Base-by-base conservation (phyloP, 208 protist genomes). In the Novymonas esmeraldas region DNA sequence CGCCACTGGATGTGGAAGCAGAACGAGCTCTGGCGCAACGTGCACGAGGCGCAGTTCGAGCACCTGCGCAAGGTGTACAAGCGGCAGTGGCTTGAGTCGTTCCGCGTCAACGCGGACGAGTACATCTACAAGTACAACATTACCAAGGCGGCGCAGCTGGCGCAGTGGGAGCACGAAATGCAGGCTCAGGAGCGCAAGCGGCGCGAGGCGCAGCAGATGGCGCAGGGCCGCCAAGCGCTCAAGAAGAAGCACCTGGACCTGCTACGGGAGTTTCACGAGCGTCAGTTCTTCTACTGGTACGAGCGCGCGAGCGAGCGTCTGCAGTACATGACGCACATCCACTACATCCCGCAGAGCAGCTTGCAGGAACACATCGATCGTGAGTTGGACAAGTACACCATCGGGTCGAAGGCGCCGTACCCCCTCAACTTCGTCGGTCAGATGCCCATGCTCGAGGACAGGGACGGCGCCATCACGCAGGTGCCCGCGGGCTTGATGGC, bases 61-160 rank as follows among this genome's bases (percentile, higher is more conserved):
- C 90, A 97, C 70, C 75, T 97, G 39, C 81, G 92, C n/a, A 86
- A 84, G 67, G 86, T 97, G 31, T 95, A 97, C 81, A 94, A 94
- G 72, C 79, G 92, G 1, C 92, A 97, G 71, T 97, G 92, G 90
- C 78, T 94, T 16, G 92, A 97, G 73, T 93, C 90, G 5, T 97
- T 95, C 50, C 84, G 92, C 48, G 90, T 97, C 38, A 97, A 97
- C 64, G 88, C 89, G 14, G 90, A 97, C 69, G 89, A 97, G 79
- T 97, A 97, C 78, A 93, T 97, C 46, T 92, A 94, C 81, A 95
- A 95, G 80, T 97, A 97, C 78, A 95, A 93, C 76, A 93, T 95
- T 66, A 97, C 92, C 52, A 97, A 97, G 61, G 73, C 92, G 1
- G 87, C 92, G 18, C 89, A 95, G 74, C 71, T 94, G 45, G 88